Evolutionary conservation across 208 protist species (phyloP), one percentile per base, ranked within the genome.

Genomic region (Lotmaria passim): DNA sequence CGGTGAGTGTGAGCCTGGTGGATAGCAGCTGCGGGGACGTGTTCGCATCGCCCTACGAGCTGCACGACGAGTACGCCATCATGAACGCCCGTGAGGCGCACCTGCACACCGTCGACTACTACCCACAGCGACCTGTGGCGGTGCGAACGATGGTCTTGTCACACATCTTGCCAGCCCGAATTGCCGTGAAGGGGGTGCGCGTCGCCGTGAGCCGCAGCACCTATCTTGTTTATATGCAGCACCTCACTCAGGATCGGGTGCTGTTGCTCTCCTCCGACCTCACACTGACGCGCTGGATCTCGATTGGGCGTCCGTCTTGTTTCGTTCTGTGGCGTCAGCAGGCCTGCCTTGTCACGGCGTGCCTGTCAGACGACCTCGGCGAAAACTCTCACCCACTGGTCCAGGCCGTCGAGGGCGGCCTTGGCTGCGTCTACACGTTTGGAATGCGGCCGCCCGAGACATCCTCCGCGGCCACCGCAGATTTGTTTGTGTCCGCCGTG

Each of bases 251-350:
- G 21, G 76, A 91, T 52, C 60, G 73, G 21, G 62, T 84, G 38
- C 59, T 91, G n/a, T 75, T 91, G 55, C 81, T 85, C 34, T 84
- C 82, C 11, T 33, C 63, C 14, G 85, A 91, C 46, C 76, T 87
- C 36, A 82, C 79, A 30, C 43, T 91, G 26, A 73, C 71, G 10
- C 61, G 79, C 8, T 85, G 82, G 74, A 69, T 91, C n/a, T 78
- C 66, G 11, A 61, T 91, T 24, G 81, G 79, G 7, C 67, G 66
- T 21, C 76, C 75, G 3, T 86, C 82, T 11, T 62, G 72, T 47
- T 50, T 83, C 53, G 52, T 73, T 34, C 52, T 89, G 53, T 64
- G 82, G 43, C 63, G 69, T 21, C 48, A 59, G 48, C 74, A 80
- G 36, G 82, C 67, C 1, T 65, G 75, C 7, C 75, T 91, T 43